These are phyloP conservation scores for Mycena epipterygia DNA, from an alignment of 768 basidiomycete species.

Conservation along the genomic window DNA sequence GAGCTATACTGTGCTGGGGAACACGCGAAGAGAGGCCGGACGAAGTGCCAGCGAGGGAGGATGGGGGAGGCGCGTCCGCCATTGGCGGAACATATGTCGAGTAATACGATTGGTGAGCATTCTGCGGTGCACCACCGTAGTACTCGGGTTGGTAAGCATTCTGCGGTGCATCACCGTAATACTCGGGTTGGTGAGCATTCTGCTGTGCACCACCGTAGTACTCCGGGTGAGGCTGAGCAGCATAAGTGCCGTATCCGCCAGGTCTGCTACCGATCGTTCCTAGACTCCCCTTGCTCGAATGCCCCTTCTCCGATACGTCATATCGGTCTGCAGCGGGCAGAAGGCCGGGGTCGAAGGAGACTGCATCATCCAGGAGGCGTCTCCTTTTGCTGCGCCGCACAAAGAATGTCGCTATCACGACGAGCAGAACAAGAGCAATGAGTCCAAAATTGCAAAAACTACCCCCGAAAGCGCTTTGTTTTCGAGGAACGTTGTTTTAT, in stretches of 20 bases:
- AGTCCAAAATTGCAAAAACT: conserved; percentile 69
- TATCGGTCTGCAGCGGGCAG: conserved; percentile 41
- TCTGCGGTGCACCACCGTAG: conserved; percentile 12
- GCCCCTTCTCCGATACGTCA: conserved; percentile 45
- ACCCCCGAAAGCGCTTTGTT: conserved; percentile 76
- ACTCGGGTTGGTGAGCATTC: neutral
- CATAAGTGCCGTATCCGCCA: conserved; percentile 11
- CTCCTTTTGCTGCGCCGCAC: conserved; percentile 64
- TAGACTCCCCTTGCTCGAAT: conserved; percentile 25
- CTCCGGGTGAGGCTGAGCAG: conserved; percentile 1
- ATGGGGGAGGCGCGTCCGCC: conserved; percentile 5
- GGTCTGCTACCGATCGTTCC: conserved; percentile 11
- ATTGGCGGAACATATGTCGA: conserved; percentile 25
- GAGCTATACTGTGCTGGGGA: conserved; percentile 29
- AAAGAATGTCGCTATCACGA: conserved; percentile 58
- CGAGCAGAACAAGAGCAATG: conserved; percentile 59
- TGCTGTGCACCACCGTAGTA: conserved; percentile 21
- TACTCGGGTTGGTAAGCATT: conserved; percentile 8
- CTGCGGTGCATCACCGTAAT: conserved; percentile 16
- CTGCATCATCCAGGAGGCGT: conserved; percentile 57
- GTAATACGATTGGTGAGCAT: conserved; percentile 15
- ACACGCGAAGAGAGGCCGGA: neutral
- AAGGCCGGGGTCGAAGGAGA: conserved; percentile 64
- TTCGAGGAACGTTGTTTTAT: conserved; percentile 61
- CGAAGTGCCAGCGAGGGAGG: neutral